Conservation (phyloP, 2,329 filamentous ascomycete species). For the Polytolypa hystricis region DNA sequence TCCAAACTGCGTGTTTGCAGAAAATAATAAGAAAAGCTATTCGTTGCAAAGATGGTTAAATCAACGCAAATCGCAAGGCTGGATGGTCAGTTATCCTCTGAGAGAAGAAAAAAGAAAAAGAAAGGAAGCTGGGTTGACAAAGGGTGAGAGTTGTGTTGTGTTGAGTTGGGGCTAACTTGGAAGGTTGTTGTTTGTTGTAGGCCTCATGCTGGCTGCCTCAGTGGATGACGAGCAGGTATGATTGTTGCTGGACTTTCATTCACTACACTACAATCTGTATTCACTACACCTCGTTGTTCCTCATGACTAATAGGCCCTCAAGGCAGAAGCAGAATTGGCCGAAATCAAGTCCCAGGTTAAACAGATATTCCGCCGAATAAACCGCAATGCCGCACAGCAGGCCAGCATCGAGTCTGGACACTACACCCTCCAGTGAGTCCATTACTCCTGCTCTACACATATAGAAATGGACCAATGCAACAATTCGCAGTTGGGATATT, state of each 20-base stretch:
- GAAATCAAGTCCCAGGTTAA: constrained; percentile 89
- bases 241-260: constrained; percentile 6
- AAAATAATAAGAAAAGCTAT: background rate
- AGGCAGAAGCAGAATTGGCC: constrained; percentile 62
- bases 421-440: constrained; percentile 72
- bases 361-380: constrained; percentile 77
- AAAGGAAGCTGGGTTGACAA: constrained; percentile 5
- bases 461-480: too few species aligned
- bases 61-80: constrained; percentile 91
- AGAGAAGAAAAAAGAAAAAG: background rate
- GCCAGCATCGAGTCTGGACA: constrained; percentile 79
- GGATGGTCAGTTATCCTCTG: constrained; percentile 60
- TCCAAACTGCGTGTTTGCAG: background rate
- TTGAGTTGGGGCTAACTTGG: background rate
- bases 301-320: constrained; percentile 1
- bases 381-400: constrained; percentile 78
- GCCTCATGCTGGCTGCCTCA: constrained; percentile 87
- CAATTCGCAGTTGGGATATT: too few species aligned
- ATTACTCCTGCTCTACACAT: too few species aligned
- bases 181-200: constrained; percentile 35
- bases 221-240: constrained; percentile 76
- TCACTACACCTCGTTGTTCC: background rate
- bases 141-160: constrained; percentile 1
- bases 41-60: constrained; percentile 54
- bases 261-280: background rate